Evolutionary conservation across 331 rosid genomes (phyloP).

Genomic region (Pyracantha coccinea): DNA sequence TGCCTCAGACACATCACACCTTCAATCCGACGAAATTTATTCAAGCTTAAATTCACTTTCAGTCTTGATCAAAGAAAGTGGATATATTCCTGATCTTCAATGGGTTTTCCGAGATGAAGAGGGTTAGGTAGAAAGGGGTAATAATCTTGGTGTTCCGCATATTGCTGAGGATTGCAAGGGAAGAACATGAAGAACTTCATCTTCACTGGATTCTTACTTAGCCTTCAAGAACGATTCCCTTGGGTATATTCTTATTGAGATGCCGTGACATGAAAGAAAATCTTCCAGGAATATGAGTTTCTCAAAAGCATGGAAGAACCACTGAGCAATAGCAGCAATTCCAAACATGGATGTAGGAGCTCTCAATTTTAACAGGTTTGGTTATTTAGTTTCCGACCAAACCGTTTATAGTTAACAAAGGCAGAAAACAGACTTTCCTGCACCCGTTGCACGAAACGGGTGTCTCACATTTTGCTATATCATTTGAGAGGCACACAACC

Average conservation of each 20-base stretch:
- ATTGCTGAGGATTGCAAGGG: not conserved
- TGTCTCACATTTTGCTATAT: not conserved
- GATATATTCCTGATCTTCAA: constrained; percentile 13
- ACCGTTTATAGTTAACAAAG: not conserved
- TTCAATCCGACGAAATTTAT: constrained; percentile 27
- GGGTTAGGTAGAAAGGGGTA: not conserved
- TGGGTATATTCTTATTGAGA: not conserved
- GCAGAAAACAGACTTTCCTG: not conserved
- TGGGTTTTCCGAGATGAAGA: constrained; percentile 17
- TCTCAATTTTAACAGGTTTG: not conserved
- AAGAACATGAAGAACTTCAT: not conserved
- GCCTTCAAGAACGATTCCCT: not conserved
- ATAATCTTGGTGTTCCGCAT: not conserved
- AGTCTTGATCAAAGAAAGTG: constrained; percentile 24
- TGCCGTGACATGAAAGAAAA: not conserved
- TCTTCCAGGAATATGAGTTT: not conserved
- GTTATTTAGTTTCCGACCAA: not conserved
- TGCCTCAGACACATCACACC: constrained; percentile 29
- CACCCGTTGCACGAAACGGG: not conserved
- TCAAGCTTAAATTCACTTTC: constrained; percentile 26
- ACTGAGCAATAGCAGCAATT: not conserved
- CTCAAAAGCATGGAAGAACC: not conserved
- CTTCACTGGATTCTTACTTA: not conserved
- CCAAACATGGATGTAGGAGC: not conserved
- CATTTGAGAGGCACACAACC: no score